Base-by-base conservation (phyloP, 805 yeast species). In the Yarrowia hollandica region DNA sequence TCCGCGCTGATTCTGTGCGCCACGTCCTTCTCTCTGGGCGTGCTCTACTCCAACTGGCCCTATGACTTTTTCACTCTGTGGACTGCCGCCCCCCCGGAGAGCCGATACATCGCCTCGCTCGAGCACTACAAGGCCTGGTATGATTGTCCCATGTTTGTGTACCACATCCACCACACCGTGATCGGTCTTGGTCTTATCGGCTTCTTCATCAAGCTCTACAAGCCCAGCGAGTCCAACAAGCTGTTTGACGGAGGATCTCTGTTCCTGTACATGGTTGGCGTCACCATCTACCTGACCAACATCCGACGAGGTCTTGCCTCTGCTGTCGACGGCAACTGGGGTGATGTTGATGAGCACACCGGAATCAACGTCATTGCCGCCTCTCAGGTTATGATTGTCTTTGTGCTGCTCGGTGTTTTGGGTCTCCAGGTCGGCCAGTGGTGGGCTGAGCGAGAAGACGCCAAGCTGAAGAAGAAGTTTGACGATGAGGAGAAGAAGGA, bases 321-420 rank as follows among this genome's bases (percentile, higher is more conserved):
- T 60, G 82, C 89, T 59, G 66, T 82, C 23, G 72, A 79, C 60
- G 91, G 90, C 41, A 77, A 82, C 62, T 92, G 98, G 98, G 98
- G 97, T 64, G 98, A 92, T 55, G 96, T 94, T 54, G 88, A 88
- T 67, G 83, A 81, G 70, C 78, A 78, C 62, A 88, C 96, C 19
- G 98, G 98, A 26, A 74, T 92, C 67, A 89, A 88, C 64, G 96
- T 94, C 35, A 82, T 94, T 68, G 97, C 94, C 37, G 97, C 98
- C 5, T 84, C 94, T 25, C 85, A 86, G 72, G 79, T 86, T 34
- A 85, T 92, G 77, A 77, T 88, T 64, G 82, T 87, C 8, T 71
- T 89, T 58, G 77, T 87, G 15, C 75, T 91, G 56, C 69, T 82
- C 19, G 97, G 97, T 64, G 87, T 90, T n/a, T 73, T 90, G 39